A percentile compares a stretch with the other conserved stretches of the same genome.
phyloP scores from a whole-genome alignment of 1,284 basidiomycete genomes.

The Sphaerobolus stellatus region DNA sequence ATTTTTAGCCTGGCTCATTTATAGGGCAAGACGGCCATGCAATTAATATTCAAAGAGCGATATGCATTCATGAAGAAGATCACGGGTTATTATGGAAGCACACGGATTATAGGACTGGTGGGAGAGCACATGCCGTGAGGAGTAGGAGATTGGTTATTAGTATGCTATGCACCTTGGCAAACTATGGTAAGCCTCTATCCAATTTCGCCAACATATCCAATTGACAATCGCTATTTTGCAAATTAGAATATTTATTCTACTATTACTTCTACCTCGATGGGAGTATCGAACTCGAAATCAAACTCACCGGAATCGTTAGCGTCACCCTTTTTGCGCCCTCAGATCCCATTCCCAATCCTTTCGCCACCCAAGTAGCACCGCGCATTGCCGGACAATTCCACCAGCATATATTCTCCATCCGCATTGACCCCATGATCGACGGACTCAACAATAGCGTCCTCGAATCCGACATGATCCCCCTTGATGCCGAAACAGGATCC shows the following conservation, averaged over 20 bases:
- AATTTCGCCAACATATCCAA: not conserved
- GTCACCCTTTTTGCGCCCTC: conserved; percentile 56
- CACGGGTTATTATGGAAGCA: conserved; percentile 84
- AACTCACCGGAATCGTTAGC: conserved; percentile 80
- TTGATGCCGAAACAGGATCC: conserved; percentile 69
- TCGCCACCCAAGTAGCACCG: conserved; percentile 82
- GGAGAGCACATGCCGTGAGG: conserved; percentile 73
- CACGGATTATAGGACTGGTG: conserved; percentile 80
- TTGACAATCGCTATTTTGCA: not conserved
- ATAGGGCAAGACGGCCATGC: conserved; percentile 69
- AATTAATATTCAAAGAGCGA: conserved; percentile 75
- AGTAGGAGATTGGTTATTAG: conserved; percentile 80
- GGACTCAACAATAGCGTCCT: conserved; percentile 82
- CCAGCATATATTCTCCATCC: conserved; percentile 78
- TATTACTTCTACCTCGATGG: conserved; percentile 87
- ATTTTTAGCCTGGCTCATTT: conserved; percentile 61
- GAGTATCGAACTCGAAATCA: conserved; percentile 76
- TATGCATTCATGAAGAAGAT: conserved; percentile 92
- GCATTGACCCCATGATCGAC: conserved; percentile 91
- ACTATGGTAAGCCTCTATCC: conserved; percentile 60
- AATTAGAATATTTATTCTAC: conserved; percentile 77
- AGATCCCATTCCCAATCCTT: conserved; percentile 47
- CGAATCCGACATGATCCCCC: conserved; percentile 73
- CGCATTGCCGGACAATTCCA: conserved; percentile 87
- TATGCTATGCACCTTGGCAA: conserved; percentile 87